These are phyloP conservation scores for Phaeophleospora eucalypticola DNA, from an alignment of 2,329 filamentous ascomycete genomes.

Conservation along the genomic window DNA sequence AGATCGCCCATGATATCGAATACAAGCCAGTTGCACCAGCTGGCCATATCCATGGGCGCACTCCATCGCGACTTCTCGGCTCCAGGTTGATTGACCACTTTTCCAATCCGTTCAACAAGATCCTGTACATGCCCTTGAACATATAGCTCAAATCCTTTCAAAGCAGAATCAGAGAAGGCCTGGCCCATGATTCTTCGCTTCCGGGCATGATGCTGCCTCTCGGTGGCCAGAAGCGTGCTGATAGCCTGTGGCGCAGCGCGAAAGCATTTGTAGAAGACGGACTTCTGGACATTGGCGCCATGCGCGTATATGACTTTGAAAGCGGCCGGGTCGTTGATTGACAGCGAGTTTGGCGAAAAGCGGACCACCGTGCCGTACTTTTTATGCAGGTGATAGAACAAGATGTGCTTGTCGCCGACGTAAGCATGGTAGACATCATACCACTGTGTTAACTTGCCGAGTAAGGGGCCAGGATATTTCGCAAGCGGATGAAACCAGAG, in stretches of 20 bases:
- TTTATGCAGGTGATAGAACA: constrained; percentile 23
- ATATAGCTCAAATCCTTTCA: constrained; percentile 24
- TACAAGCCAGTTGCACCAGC: constrained; percentile 39
- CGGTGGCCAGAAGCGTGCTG: constrained; percentile 43
- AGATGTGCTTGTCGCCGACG: constrained; percentile 26
- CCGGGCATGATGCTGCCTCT: constrained; percentile 43
- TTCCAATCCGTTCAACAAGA: constrained; percentile 14
- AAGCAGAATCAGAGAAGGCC: constrained; percentile 39
- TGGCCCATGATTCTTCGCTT: constrained; percentile 44
- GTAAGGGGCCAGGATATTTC: constrained; percentile 24
- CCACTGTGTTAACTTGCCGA: constrained; percentile 21
- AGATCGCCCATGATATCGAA: constrained; percentile 52
- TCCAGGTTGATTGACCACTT: constrained; percentile 6
- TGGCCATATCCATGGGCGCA: constrained; percentile 20
- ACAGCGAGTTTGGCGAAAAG: constrained; percentile 26
- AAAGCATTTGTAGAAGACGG: constrained; percentile 46
- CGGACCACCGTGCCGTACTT: constrained; percentile 24
- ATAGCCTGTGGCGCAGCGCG: constrained; percentile 39
- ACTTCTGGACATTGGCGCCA: constrained; percentile 47
- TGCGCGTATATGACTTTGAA: constrained; percentile 48
- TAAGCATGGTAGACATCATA: constrained; percentile 28
- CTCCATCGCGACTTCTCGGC: constrained; percentile 20
- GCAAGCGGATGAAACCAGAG: constrained; percentile 25
- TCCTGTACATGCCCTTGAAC: constrained; percentile 22
- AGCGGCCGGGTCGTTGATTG: constrained; percentile 29